phyloP scores from a whole-genome alignment of 768 basidiomycete genomes.

The Multifurca ochricompacta region DNA sequence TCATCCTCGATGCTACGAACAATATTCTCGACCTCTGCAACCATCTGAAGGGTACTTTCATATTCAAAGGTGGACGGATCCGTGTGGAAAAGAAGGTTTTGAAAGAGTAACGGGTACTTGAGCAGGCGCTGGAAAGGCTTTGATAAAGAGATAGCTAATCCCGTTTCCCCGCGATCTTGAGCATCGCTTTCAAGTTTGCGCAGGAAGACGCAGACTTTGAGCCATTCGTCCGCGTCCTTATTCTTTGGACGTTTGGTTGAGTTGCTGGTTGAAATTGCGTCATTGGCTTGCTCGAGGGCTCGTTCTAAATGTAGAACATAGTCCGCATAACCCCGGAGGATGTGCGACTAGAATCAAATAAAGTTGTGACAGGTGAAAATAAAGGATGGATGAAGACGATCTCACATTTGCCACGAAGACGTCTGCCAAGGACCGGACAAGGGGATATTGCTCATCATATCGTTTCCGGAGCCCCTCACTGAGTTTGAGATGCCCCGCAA shows the following conservation, averaged over 20 bases:
- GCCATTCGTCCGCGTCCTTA: constrained; percentile 71
- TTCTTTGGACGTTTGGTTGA: constrained; percentile 73
- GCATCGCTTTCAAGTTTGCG: constrained; percentile 76
- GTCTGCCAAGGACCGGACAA: constrained; percentile 88
- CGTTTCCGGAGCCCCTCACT: constrained; percentile 80
- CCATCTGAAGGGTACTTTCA: constrained; percentile 92
- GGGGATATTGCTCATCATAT: constrained; percentile 93
- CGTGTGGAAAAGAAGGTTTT: constrained; percentile 93
- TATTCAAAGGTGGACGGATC: constrained; percentile 97
- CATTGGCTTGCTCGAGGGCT: constrained; percentile 82
- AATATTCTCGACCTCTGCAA: constrained; percentile 93
- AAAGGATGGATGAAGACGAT: constrained; percentile 6
- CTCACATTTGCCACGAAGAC: constrained; percentile 92
- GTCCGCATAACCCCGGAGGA: constrained; percentile 87
- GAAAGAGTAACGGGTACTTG: constrained; percentile 96
- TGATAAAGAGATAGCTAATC: constrained; percentile 88
- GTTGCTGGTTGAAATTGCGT: constrained; percentile 54
- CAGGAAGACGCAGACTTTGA: constrained; percentile 65
- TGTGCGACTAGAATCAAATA: constrained; percentile 65
- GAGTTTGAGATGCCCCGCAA: constrained; percentile 83
- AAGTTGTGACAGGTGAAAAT: too few relatives aligned
- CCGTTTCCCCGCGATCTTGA: constrained; percentile 83
- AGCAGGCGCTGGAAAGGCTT: constrained; percentile 96
- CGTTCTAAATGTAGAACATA: constrained; percentile 93
- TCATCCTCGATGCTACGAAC: constrained; percentile 97